Base-by-base conservation (phyloP, 768 basidiomycete species). In the Tulasnella sp. region DNA sequence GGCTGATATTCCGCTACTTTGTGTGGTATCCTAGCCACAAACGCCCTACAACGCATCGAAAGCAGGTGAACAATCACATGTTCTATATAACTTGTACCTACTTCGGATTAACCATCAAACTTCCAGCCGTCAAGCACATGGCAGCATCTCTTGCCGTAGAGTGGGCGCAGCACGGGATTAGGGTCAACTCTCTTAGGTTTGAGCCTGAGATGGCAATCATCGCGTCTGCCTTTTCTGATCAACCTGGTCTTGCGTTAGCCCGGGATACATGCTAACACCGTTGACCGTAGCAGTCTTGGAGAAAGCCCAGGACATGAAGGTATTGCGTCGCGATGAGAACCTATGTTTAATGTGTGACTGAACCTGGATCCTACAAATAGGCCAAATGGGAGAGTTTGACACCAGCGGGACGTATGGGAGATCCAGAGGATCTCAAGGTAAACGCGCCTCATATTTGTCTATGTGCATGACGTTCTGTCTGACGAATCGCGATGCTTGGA, bases 21-120 rank as follows among this genome's bases (percentile, higher is more conserved):
- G n/a, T n/a, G n/a, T n/a, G n/a, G n/a, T n/a, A n/a, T n/a, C n/a
- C n/a, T 69, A 90, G 80, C 81, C 80, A 43, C 95, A 98, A 77
- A 88, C 89, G 3, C 92, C 94, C 0, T 98, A 98, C 71, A 98
- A 97, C 71, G 88, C 89, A 8, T 94, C 92, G 19, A 97, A 94
- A 75, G 90, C 90, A 34, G 89, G 85, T 84, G 66, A 66, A 77
- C 66, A 38, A 1, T 5, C 4, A 19, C 23, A 15, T 26, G 10
- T 19, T 30, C 41, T 43, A 30, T 24, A 7, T 32, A n/a, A n/a
- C n/a, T n/a, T 19, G 21, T 50, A 15, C 30, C 3, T 3, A n/a
- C 29, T 56, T 38, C 51, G 60, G 61, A 54, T 23, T 3, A 44
- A 32, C n/a, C n/a, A n/a, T n/a, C n/a, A n/a, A 13, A 2, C 26